These are phyloP conservation scores for Vigna unguiculata DNA, from an alignment of 306 rosid genomes.

Conservation along the genomic window DNA sequence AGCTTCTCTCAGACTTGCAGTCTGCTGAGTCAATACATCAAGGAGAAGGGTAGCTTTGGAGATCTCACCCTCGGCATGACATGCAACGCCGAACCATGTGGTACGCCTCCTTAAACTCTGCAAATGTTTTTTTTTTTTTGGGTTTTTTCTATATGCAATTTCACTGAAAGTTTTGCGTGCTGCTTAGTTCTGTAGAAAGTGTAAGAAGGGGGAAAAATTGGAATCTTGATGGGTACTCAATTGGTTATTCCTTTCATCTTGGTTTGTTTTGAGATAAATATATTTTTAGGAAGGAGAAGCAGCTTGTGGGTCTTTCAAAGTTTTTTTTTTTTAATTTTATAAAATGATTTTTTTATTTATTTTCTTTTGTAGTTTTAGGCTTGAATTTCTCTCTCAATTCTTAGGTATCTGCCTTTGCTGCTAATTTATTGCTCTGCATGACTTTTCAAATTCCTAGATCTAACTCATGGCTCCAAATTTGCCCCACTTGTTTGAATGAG, in stretches of 20 bases:
- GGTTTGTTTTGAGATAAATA: background rate
- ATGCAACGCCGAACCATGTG: slow-evolving; percentile 55
- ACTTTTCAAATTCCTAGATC: slow-evolving; percentile 36
- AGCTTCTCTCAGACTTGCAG: slow-evolving; percentile 72
- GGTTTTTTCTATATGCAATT: background rate
- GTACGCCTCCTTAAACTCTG: slow-evolving; percentile 45
- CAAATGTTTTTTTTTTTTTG: too few relatives aligned
- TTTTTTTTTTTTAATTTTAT: background rate
- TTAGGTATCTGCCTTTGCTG: background rate
- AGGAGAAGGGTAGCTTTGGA: slow-evolving; percentile 63
- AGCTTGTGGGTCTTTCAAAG: slow-evolving; percentile 6
- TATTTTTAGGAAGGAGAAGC: background rate
- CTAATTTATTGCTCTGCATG: background rate
- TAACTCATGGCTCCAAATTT: slow-evolving; percentile 12
- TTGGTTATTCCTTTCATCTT: slow-evolving; percentile 26
- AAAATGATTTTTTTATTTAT: background rate
- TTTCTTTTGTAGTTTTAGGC: background rate
- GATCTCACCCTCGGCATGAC: slow-evolving; percentile 78
- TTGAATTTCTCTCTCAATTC: background rate
- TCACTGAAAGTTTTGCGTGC: background rate
- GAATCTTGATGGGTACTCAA: slow-evolving; percentile 17
- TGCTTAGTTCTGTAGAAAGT: background rate
- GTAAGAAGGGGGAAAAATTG: background rate
- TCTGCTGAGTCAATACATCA: slow-evolving; percentile 62
- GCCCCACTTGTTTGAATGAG: background rate